These are phyloP conservation scores for Sorghum bicolor DNA, from an alignment of 176 grass and related monocot genomes.

Conservation along the genomic window Sorghum_bicolor_NCBIv3 NC_012876.2:6433001-6433500, in stretches of 20 bases:
- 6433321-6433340: background rate
- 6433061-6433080: background rate
- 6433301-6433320: background rate
- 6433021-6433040: background rate
- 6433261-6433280: no score
- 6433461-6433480: no score
- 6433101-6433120: background rate
- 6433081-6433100: background rate
- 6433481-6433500: no score
- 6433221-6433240: no score
- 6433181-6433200: background rate
- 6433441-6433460: background rate
- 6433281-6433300: no score
- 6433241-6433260: no score
- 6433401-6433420: background rate
- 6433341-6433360: background rate
- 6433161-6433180: slow-evolving; percentile 29
- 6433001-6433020: background rate
- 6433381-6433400: slow-evolving; percentile 26
- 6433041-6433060: background rate
- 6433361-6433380: no score
- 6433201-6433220: background rate
- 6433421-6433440: background rate
- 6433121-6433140: background rate
- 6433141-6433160: background rate